These are phyloP conservation scores for Odonthalia washingtoniensis DNA, from an alignment of 31 red algal species.

Conservation along the genomic window DNA sequence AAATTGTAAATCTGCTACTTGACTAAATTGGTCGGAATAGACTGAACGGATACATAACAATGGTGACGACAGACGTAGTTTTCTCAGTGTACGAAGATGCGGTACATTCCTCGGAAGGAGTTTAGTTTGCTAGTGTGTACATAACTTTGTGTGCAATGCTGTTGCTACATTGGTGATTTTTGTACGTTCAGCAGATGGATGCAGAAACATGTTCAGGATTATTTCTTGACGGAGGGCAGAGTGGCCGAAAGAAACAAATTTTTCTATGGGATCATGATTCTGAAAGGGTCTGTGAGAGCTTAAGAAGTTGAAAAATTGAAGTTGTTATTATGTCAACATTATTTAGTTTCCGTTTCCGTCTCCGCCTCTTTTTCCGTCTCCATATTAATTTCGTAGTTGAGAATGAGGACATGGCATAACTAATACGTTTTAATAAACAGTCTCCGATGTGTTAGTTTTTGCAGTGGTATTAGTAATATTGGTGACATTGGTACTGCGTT, in stretches of 20 bases:
- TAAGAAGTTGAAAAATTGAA: too few species aligned
- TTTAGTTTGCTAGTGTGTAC: not conserved
- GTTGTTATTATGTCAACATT: too few species aligned
- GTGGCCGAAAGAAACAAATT: not conserved
- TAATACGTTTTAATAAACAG: too few species aligned
- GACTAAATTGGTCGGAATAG: constrained; percentile 42
- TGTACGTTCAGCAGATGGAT: not conserved
- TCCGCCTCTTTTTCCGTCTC: too few species aligned
- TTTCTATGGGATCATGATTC: not conserved
- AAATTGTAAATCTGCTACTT: constrained; percentile 22
- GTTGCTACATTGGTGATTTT: not conserved
- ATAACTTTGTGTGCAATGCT: not conserved
- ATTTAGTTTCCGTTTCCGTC: too few species aligned
- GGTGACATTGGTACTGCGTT: too few species aligned
- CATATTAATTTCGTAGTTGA: too few species aligned
- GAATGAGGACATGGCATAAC: too few species aligned
- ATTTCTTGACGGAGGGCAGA: not conserved
- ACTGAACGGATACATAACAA: constrained; percentile 64
- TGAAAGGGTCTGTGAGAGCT: too few species aligned
- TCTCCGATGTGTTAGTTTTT: too few species aligned
- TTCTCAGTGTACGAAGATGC: not conserved
- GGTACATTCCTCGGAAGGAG: not conserved
- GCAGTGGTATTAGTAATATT: too few species aligned
- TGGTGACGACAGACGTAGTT: not conserved
- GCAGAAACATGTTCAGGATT: not conserved